Conservation (phyloP, 306 rosid species). For the Ceratonia siliqua region DNA sequence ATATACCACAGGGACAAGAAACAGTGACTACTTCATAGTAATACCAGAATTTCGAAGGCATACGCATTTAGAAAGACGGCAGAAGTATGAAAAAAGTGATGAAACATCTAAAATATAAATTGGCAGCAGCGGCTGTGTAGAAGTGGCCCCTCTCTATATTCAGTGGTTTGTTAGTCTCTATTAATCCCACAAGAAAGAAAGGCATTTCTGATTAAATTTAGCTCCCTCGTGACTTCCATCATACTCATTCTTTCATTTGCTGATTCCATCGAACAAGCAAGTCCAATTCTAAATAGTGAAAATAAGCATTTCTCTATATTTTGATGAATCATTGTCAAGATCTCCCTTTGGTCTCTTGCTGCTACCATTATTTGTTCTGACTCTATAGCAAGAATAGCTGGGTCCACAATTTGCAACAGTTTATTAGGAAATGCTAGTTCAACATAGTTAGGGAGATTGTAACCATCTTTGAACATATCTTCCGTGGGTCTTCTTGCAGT, state of each 20-base stretch:
- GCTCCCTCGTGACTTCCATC: not conserved
- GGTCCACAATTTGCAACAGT: not conserved
- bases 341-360: not conserved
- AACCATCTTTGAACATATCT: not conserved
- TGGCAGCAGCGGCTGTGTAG: too few relatives aligned
- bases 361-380: not conserved
- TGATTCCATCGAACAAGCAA: not conserved
- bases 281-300: not conserved
- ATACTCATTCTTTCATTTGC: not conserved
- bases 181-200: not conserved
- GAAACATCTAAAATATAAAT: too few relatives aligned
- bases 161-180: too few relatives aligned
- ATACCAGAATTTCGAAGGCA: too few relatives aligned
- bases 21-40: too few relatives aligned
- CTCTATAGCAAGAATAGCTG: too few relatives aligned
- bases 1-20: too few relatives aligned
- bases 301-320: too few relatives aligned
- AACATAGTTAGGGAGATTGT: not conserved
- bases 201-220: not conserved
- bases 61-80: too few relatives aligned
- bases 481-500: not conserved
- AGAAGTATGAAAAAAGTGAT: too few relatives aligned
- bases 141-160: too few relatives aligned
- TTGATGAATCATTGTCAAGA: too few relatives aligned
- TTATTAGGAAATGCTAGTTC: not conserved